Conservation (phyloP, 352 stramenopile genomes). For the Globisporangium polare region DNA sequence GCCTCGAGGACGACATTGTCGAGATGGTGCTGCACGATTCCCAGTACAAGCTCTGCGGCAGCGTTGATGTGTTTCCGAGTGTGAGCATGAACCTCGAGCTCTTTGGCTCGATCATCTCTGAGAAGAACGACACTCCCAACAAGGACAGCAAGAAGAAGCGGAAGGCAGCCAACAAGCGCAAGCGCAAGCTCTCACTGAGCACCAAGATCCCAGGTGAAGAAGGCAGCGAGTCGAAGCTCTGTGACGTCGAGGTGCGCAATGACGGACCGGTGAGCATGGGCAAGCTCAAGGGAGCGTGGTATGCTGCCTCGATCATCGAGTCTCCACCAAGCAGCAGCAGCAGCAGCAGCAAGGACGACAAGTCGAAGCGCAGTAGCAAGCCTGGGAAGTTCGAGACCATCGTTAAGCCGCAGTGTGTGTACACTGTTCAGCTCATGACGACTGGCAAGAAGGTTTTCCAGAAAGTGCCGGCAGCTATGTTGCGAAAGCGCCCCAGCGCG, state of each 20-base stretch:
- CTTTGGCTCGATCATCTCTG: conserved; percentile 34
- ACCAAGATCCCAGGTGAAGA: conserved; percentile 20
- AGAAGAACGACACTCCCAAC: conserved; percentile 3
- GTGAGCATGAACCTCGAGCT: conserved; percentile 40
- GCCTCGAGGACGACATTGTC: conserved; percentile 31
- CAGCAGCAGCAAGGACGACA: background rate
- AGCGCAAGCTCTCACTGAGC: conserved; percentile 30
- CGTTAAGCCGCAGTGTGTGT: conserved; percentile 14
- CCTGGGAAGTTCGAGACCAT: conserved; percentile 14
- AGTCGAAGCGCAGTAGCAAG: background rate
- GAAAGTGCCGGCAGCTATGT: conserved; percentile 36
- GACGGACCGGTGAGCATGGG: conserved; percentile 23
- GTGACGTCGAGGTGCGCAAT: conserved; percentile 59
- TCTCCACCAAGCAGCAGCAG: background rate
- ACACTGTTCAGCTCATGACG: conserved; percentile 43
- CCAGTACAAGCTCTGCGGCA: conserved; percentile 55
- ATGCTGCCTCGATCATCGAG: conserved; percentile 37
- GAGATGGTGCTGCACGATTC: conserved; percentile 80
- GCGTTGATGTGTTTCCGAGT: conserved; percentile 45
- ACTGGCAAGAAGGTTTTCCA: conserved; percentile 32
- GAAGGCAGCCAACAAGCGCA: conserved; percentile 56
- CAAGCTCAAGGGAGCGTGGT: conserved; percentile 54
- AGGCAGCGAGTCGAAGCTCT: conserved; percentile 13
- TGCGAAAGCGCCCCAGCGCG: conserved; percentile 31
- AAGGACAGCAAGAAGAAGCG: conserved; percentile 49